Conservation (phyloP, 2,329 filamentous ascomycete genomes). For the Colletotrichum sp. region DNA sequence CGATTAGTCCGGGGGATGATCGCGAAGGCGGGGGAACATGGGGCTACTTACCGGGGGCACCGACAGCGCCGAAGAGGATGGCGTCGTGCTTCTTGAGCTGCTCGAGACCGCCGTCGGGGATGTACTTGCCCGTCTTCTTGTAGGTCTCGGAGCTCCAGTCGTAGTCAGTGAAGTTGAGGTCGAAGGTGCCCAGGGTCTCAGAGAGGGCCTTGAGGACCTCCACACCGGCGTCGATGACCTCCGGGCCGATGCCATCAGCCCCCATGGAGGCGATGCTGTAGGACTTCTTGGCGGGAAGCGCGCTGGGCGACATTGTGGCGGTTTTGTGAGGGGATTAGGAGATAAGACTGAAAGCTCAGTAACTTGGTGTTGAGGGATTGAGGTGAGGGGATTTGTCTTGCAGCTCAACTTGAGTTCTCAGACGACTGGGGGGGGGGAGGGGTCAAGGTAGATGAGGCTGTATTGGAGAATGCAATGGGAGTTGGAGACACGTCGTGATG, state of each 20-base stretch:
- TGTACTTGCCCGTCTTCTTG: constrained; percentile 69
- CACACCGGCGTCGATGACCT: constrained; percentile 67
- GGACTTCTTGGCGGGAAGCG: constrained; percentile 28
- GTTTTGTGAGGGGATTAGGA: not conserved
- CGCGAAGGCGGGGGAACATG: not conserved
- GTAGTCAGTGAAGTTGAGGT: constrained; percentile 65
- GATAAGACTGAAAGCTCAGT: not conserved
- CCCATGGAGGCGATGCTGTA: constrained; percentile 66
- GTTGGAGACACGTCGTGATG: not conserved
- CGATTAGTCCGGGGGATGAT: not conserved
- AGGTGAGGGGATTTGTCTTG: not conserved
- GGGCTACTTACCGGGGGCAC: constrained; percentile 24
- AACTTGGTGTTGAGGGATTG: not conserved
- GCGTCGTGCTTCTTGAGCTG: constrained; percentile 29
- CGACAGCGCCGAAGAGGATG: constrained; percentile 35
- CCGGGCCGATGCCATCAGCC: constrained; percentile 67
- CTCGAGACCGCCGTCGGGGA: constrained; percentile 62
- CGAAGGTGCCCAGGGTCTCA: constrained; percentile 59
- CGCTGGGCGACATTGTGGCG: constrained; percentile 17
- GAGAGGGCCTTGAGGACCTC: constrained; percentile 63
- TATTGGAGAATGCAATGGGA: not conserved
- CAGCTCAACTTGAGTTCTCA: not conserved
- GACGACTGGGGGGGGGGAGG: not conserved
- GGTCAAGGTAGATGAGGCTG: not conserved
- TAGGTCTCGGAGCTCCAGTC: constrained; percentile 73